A percentile compares a stretch with the other conserved stretches of the same genome.
Evolutionary conservation across 1,139 yeast species (phyloP).

Genomic region (Candida frijolesensis): DNA sequence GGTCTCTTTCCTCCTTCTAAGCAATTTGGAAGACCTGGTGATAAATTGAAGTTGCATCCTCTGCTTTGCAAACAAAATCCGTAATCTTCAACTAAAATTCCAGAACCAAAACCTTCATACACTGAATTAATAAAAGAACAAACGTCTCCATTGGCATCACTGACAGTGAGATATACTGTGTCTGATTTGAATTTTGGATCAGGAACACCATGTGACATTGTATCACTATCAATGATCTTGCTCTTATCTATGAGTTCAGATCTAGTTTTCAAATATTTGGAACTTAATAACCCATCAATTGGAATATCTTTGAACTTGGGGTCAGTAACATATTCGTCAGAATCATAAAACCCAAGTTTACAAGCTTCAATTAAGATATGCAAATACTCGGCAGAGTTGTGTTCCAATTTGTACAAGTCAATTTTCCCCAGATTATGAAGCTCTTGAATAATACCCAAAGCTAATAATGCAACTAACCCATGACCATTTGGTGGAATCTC

Average conservation of each 20-base stretch:
- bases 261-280: constrained; percentile 51
- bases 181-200: constrained; percentile 68
- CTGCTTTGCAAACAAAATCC: constrained; percentile 80
- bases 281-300: constrained; percentile 35
- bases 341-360: constrained; percentile 74
- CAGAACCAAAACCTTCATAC: constrained; percentile 72
- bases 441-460: constrained; percentile 65
- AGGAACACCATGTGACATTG: constrained; percentile 58
- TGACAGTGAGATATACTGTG: constrained; percentile 72
- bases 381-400: constrained; percentile 71
- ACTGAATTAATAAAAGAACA: constrained; percentile 82
- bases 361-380: constrained; percentile 71
- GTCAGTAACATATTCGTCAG: constrained; percentile 75
- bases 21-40: constrained; percentile 58
- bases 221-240: constrained; percentile 43
- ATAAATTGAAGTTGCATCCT: constrained; percentile 73
- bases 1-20: constrained; percentile 74
- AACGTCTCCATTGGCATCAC: constrained; percentile 76
- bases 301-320: constrained; percentile 46
- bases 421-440: constrained; percentile 50
- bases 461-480: constrained; percentile 70
- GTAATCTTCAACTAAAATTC: constrained; percentile 63
- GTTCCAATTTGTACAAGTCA: constrained; percentile 49
- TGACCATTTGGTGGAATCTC: constrained; percentile 85
- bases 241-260: constrained; percentile 46